Conservation (phyloP, 306 rosid genomes). For the Castanospermum australe region DNA sequence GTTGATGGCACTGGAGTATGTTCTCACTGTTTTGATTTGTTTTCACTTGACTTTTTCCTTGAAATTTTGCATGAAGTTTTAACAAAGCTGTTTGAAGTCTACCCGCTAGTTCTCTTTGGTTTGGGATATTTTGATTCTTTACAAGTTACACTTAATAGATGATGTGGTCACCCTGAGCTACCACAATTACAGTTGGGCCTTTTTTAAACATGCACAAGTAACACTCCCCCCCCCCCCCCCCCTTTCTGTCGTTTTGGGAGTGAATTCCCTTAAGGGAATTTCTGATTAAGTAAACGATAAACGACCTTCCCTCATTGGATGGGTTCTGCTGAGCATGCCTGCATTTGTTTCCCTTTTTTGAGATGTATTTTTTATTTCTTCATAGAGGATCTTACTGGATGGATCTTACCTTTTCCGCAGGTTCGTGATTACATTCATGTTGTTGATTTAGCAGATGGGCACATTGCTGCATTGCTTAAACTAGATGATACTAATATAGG, state of each 20-base stretch:
- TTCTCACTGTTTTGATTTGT: slow-evolving; percentile 3
- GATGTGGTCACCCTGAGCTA: background rate
- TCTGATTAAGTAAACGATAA: background rate
- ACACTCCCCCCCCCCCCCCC: background rate
- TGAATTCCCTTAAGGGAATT: background rate
- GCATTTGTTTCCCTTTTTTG: background rate
- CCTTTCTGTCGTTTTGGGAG: too few relatives aligned
- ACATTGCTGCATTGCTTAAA: slow-evolving; percentile 86
- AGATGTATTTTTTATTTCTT: slow-evolving; percentile 13
- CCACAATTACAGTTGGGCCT: background rate
- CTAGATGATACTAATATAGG: slow-evolving; percentile 66
- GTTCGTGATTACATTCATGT: slow-evolving; percentile 98
- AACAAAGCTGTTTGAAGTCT: background rate
- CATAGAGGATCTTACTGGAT: slow-evolving; percentile 16
- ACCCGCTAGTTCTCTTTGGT: background rate
- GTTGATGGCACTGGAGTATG: slow-evolving; percentile 96
- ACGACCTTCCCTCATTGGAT: slow-evolving; percentile 1
- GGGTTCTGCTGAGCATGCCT: background rate
- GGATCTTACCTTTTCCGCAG: slow-evolving; percentile 46
- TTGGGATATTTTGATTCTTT: background rate
- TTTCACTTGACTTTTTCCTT: background rate
- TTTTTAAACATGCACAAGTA: background rate
- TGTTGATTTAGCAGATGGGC: slow-evolving; percentile 95
- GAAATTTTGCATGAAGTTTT: background rate
- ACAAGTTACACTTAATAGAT: background rate